These are phyloP conservation scores for Sporisorium graminicola DNA, from an alignment of 1,284 basidiomycete species.

Conservation along the genomic window DNA sequence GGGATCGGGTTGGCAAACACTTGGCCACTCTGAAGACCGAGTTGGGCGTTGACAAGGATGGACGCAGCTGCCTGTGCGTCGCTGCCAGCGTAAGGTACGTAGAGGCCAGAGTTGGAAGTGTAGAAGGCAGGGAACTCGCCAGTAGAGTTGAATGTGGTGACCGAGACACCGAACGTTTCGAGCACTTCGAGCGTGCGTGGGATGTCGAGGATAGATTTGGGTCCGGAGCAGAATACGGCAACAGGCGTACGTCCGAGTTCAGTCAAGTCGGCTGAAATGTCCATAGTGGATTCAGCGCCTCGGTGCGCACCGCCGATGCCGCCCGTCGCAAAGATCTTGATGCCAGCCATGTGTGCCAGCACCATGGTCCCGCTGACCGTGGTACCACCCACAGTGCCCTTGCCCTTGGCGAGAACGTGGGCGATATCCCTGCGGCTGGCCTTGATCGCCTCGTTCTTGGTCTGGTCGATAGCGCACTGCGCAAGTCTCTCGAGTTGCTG, in stretches of 20 bases:
- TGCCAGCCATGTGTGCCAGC: conserved; percentile 65
- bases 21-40: conserved; percentile 57
- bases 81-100: conserved; percentile 73
- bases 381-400: conserved; percentile 80
- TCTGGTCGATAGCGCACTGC: conserved; percentile 68
- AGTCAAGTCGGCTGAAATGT: conserved; percentile 74
- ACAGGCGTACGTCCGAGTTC: conserved; percentile 65
- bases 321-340: conserved; percentile 70
- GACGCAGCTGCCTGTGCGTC: conserved; percentile 42
- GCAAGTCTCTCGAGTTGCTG: conserved; percentile 81
- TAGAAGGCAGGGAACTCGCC: conserved; percentile 93
- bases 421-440: conserved; percentile 89
- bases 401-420: conserved; percentile 77
- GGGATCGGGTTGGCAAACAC: conserved; percentile 94
- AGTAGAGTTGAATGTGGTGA: conserved; percentile 81
- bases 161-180: conserved; percentile 95
- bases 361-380: conserved; percentile 85
- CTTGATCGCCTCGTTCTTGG: conserved; percentile 74
- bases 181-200: conserved; percentile 92
- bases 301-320: conserved; percentile 88
- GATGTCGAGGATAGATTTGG: conserved; percentile 95
- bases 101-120: conserved; percentile 82
- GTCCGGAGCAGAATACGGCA: conserved; percentile 88
- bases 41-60: conserved; percentile 78
- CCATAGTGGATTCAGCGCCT: conserved; percentile 88